Conservation (phyloP, 2,329 filamentous ascomycete genomes). For the Pseudocercospora vitis region DNA sequence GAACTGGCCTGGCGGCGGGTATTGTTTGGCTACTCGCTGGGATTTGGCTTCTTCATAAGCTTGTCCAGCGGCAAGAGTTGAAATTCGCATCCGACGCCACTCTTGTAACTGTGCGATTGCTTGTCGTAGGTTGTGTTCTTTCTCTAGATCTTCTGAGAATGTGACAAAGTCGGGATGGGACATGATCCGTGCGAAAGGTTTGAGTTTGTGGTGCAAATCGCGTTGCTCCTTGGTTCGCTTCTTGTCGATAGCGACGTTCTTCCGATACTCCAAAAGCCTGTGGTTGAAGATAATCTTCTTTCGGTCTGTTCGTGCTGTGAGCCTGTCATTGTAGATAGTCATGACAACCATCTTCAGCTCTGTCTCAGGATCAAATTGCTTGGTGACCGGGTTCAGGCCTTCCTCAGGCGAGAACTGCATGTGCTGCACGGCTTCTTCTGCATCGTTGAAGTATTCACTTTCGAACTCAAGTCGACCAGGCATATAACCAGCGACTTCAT, state of each 20-base stretch:
- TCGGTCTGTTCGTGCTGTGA: slow-evolving; percentile 86
- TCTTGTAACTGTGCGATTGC: slow-evolving; percentile 90
- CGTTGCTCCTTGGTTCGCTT: slow-evolving; percentile 93
- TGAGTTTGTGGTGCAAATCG: slow-evolving; percentile 87
- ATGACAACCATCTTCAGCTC: slow-evolving; percentile 97
- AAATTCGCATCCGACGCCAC: slow-evolving; percentile 83
- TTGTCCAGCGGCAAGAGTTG: slow-evolving; percentile 80
- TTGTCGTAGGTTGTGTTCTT: slow-evolving; percentile 86
- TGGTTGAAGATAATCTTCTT: slow-evolving; percentile 98
- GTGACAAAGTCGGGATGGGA: slow-evolving; percentile 86
- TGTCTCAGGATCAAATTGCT: slow-evolving; percentile 90
- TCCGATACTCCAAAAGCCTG: slow-evolving; percentile 86
- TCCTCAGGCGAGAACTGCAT: slow-evolving; percentile 98
- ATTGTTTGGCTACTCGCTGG: slow-evolving; percentile 62
- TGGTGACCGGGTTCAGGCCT: slow-evolving; percentile 79
- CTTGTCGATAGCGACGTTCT: slow-evolving; percentile 87
- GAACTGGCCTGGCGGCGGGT: slow-evolving; percentile 40
- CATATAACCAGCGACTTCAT: slow-evolving; percentile 99
- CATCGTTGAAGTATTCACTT: slow-evolving; percentile 95
- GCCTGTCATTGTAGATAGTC: slow-evolving; percentile 92
- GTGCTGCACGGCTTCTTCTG: slow-evolving; percentile 94
- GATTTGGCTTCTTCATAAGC: slow-evolving; percentile 92
- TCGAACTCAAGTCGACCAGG: slow-evolving; percentile 95
- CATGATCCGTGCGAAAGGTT: slow-evolving; percentile 97
- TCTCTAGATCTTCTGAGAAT: slow-evolving; percentile 79